Evolutionary conservation across 164 flowering plant species (phyloP).

Genomic region (Protea cynaroides): DNA sequence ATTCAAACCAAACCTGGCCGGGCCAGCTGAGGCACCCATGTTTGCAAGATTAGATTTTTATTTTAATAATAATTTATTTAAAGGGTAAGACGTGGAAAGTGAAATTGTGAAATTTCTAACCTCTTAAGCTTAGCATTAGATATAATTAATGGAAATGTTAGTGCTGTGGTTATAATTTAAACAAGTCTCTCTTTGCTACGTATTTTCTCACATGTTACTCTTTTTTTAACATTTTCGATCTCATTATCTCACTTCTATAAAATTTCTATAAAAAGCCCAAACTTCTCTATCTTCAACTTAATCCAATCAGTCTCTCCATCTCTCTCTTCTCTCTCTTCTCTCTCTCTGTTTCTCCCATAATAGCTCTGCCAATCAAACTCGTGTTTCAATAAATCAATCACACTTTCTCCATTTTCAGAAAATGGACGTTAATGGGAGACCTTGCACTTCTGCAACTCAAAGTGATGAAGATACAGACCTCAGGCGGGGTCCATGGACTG

Average conservation of each 20-base stretch:
- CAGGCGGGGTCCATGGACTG: constrained; percentile 80
- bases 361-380: not conserved
- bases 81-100: constrained; percentile 17
- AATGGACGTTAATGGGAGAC: constrained; percentile 24
- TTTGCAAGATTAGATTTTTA: too few relatives aligned
- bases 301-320: constrained; percentile 15
- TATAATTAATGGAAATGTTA: not conserved
- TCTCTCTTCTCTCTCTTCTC: constrained; percentile 11
- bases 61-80: not conserved
- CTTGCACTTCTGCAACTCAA: constrained; percentile 12
- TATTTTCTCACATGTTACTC: constrained; percentile 7
- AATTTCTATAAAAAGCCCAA: constrained; percentile 15
- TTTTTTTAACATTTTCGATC: not conserved
- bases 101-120: constrained; percentile 38
- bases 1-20: too few relatives aligned
- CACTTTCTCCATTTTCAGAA: constrained; percentile 8
- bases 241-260: not conserved
- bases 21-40: too few relatives aligned
- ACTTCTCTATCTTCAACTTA: constrained; percentile 21
- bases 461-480: constrained; percentile 37
- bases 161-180: not conserved
- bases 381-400: constrained; percentile 13
- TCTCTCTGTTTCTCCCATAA: not conserved
- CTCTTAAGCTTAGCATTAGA: constrained; percentile 3
- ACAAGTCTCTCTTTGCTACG: constrained; percentile 25